Conservation (phyloP, 108 stramenopile species). For the Nannochloropsis oceanica region DNA sequence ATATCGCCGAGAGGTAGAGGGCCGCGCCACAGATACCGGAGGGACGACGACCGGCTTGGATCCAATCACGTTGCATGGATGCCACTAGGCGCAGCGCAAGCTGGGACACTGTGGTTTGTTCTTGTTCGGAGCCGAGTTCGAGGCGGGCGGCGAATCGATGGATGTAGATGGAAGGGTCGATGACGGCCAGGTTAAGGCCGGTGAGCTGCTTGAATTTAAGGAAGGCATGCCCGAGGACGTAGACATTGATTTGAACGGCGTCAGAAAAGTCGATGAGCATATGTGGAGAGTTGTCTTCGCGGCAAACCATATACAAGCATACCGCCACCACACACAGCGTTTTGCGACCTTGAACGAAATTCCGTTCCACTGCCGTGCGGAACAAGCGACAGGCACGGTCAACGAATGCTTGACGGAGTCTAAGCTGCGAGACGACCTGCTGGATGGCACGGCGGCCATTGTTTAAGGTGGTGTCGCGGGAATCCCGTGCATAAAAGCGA, state of each 20-base stretch:
- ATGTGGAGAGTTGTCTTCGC: constrained; percentile 86
- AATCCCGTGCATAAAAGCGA: constrained; percentile 55
- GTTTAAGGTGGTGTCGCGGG: constrained; percentile 73
- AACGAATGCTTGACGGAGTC: constrained; percentile 58
- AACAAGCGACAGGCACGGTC: constrained; percentile 82
- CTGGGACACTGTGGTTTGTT: constrained; percentile 9
- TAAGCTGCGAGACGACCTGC: constrained; percentile 53
- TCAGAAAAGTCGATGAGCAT: constrained; percentile 98
- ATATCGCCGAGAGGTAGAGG: constrained; percentile 77
- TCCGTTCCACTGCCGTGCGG: constrained; percentile 80
- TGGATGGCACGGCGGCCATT: constrained; percentile 59
- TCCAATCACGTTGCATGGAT: constrained; percentile 96
- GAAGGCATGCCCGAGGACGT: constrained; percentile 87
- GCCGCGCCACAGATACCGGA: constrained; percentile 94
- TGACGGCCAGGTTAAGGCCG: constrained; percentile 74
- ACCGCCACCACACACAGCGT: constrained; percentile 83
- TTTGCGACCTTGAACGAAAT: constrained; percentile 77
- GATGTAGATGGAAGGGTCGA: constrained; percentile 95
- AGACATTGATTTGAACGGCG: constrained; percentile 92
- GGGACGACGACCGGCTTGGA: constrained; percentile 86
- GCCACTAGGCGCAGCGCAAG: constrained; percentile 59
- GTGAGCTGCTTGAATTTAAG: constrained; percentile 75
- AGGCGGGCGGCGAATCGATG: constrained; percentile 94
- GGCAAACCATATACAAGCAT: constrained; percentile 92
- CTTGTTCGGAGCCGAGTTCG: constrained; percentile 67